These are phyloP conservation scores for Microcos paniculata DNA, from an alignment of 345 rosid genomes.

Conservation along the genomic window DNA sequence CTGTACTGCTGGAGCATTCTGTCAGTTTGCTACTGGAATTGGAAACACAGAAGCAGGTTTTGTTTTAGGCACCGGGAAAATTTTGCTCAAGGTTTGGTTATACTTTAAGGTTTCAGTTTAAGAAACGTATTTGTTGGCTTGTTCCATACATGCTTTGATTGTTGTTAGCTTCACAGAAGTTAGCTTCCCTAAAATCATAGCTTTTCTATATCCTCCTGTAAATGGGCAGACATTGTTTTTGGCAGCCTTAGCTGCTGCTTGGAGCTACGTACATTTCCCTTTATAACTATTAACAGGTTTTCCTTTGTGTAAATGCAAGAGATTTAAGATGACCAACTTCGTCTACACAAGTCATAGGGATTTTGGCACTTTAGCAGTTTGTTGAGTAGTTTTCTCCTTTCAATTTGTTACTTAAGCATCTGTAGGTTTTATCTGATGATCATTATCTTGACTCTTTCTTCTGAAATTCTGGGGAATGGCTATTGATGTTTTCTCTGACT, in stretches of 20 bases:
- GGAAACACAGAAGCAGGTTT: constrained; percentile 98
- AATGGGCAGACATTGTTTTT: background rate
- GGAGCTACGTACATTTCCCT: background rate
- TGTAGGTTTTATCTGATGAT: background rate
- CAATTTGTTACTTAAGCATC: background rate
- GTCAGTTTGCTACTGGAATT: constrained; percentile 97
- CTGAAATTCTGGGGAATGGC: too few species aligned
- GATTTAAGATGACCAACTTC: background rate
- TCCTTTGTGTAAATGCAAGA: background rate
- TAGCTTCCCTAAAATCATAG: background rate
- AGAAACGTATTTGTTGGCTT: background rate
- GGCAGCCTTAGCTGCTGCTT: background rate
- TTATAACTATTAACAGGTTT: background rate
- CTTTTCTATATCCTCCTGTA: background rate
- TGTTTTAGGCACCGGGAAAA: constrained; percentile 84
- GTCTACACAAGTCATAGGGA: background rate
- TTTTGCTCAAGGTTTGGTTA: constrained; percentile 75
- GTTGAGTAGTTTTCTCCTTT: background rate
- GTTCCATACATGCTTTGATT: background rate
- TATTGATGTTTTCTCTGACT: too few species aligned
- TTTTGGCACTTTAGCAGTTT: background rate
- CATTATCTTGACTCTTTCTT: constrained; percentile 52
- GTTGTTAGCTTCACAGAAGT: background rate
- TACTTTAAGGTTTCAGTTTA: background rate
- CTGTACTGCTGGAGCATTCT: constrained; percentile 99